phyloP scores from a whole-genome alignment of 805 yeast species.

The Wickerhamomyces chambardii region DNA sequence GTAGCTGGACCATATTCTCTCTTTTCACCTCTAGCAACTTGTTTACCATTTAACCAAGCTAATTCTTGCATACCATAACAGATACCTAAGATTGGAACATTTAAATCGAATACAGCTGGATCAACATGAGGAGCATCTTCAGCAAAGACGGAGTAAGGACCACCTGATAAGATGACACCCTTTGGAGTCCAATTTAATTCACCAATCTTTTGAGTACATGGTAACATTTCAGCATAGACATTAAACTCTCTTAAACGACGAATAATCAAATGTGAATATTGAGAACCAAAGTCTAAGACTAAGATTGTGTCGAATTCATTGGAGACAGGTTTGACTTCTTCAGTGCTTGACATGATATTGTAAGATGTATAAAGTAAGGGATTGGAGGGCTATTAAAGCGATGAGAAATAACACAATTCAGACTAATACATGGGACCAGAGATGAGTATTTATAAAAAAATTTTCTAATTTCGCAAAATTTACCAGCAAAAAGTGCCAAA shows the following conservation, averaged over 20 bases:
- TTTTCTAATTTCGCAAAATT: too few species aligned
- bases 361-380: background rate
- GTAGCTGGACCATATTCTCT: slow-evolving; percentile 98
- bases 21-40: slow-evolving; percentile 91
- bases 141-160: slow-evolving; percentile 96
- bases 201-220: slow-evolving; percentile 95
- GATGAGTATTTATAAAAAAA: too few species aligned
- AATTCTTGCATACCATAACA: slow-evolving; percentile 99
- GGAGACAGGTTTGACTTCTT: slow-evolving; percentile 49
- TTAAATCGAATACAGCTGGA: slow-evolving; percentile 81
- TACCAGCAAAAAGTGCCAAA: too few species aligned
- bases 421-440: too few species aligned
- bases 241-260: slow-evolving; percentile 97
- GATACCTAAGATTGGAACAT: slow-evolving; percentile 93
- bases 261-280: slow-evolving; percentile 93
- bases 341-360: background rate
- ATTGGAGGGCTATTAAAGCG: background rate
- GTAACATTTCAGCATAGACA: slow-evolving; percentile 98
- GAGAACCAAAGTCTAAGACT: slow-evolving; percentile 97
- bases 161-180: slow-evolving; percentile 94
- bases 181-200: slow-evolving; percentile 92
- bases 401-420: too few species aligned
- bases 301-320: slow-evolving; percentile 91
- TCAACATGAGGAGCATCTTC: slow-evolving; percentile 97
- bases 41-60: slow-evolving; percentile 94